Base-by-base conservation (phyloP, 768 basidiomycete genomes). In the Collybia sordida region DNA sequence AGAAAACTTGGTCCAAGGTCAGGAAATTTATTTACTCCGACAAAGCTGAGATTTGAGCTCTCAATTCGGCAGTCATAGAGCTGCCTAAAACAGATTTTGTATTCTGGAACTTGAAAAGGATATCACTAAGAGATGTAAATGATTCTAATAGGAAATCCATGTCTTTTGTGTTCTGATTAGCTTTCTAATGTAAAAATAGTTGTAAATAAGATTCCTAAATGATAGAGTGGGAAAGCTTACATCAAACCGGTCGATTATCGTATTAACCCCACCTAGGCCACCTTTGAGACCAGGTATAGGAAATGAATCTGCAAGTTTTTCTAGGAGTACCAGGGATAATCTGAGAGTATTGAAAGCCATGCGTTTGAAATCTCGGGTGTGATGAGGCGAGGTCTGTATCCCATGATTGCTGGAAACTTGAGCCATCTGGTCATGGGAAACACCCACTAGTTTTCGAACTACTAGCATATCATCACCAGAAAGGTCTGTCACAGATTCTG, bases 291-390 rank as follows among this genome's bases (percentile, higher is more conserved):
- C 53, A 21, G 52, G 46, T 15, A 57, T 46, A 2, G 55, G 55
- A 44, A 49, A 48, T 34, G 52, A 57, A 24, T 53, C 55, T 31
- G 52, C 34, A 42, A 57, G 44, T 28, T 53, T 57, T 24, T 53
- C 55, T 5, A 57, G 37, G 12, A 57, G 47, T 15, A 52, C 40
- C 25, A 57, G 37, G n/a, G 49, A 47, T 42, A 57, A 53, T 14
- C 50, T 40, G 38, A 57, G 45, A 18, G 55, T 51, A 18, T 57
- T 53, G 21, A 12, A n/a, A 14, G 47, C 52, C 6, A 48, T 28
- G 42, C 45, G 42, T 25, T 36, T 45, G 27, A 50, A 19, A 25
- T 49, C 46, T 21, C 19, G 43, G 9, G 5, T 31, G 3, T 7
- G 31, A 14, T 31, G 9, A 14, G 31, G 9, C 14, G 31, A 14